Evolutionary conservation across 805 yeast species (phyloP), one percentile per base, ranked within the genome.

Genomic region (Tetrapisispora iriomotensis): DNA sequence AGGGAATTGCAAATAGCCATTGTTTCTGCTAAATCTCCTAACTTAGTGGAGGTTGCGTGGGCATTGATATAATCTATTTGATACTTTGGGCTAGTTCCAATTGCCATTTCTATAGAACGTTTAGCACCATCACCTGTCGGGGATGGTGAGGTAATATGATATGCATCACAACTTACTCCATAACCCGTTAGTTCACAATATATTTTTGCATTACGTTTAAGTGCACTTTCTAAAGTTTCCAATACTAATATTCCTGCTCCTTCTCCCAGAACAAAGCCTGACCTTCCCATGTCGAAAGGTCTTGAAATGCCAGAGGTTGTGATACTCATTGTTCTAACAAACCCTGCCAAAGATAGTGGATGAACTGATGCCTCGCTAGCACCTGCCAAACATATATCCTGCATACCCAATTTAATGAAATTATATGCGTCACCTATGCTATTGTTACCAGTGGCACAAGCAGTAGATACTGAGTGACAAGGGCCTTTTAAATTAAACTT

Each of bases 381-480:
- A n/a, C 98, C 98, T 8, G 95, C 92, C 8, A 92, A 69, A 77
- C 88, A 83, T 4, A 81, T 84, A 48, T 87, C 80, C 9, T 90
- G 85, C 62, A 82, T 81, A 4, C 84, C 94, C 40, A 78, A 77
- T 43, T 70, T 65, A 42, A 92, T 84, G 50, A 88, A 79, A 51
- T 88, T 74, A 48, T 70, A 74, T 0, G 96, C 96, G 56, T 92
- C 99, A 3, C 97, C 97, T 35, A 92, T 79, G 0, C 96, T 74
- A 54, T 92, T 94, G 22, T 82, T 74, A 0, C 99, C 99, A 0
- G 98, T 87, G 4, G 99, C 95, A 66, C 99, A 92, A 1, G 98
- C 98, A 0, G 97, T 87, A 2, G 95, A 74, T 0, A 78, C 92
- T 0, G 94, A 67, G 54, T 88, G 96, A 31, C 83, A 75, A 2